Evolutionary conservation across 2,329 filamentous ascomycete genomes (phyloP), one percentile per base, ranked within the genome.

Genomic region (Trichoderma afroharzianum): DNA sequence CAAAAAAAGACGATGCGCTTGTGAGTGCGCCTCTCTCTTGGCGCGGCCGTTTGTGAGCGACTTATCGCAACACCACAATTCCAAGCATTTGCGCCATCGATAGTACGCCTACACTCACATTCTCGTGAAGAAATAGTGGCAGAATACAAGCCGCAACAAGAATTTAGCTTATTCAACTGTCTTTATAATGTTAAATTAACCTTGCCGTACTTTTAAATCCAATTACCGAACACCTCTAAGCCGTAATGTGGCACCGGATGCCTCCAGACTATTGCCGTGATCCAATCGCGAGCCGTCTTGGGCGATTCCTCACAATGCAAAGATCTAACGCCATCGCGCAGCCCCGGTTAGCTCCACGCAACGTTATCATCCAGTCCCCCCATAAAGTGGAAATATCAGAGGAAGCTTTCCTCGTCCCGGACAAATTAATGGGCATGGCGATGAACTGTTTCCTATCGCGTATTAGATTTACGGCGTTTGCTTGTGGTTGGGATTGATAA

Each of bases 301-400:
- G 36, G 9, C 7, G 63, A 71, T 71, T 71, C 55, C 63, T 71
- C 70, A 71, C 62, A 55, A 67, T 55, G 50, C 70, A 50, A 58
- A 64, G 33, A 71, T 62, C 63, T 71, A 67, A 67, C 70, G 70
- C 70, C 63, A 71, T 71, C 70, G 62, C 39, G 26, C 39, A 63
- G 61, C 61, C 61, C 61, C 24, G 61, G 36, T 57, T 63, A 57
- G 55, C 43, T 53, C 30, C 63, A 21, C 70, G 47, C 36, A 57
- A 36, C 57, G 32, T 67, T 64, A 64, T 64, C 63, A 9, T 33
- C 26, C 7, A 64, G 30, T 15, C 53, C 28, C 63, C 30, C 63
- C 30, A 36, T 21, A 11, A 18, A 36, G 28, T 55, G 62, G 53
- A 26, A 53, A 58, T 21, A 33, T 33, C 32, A 24, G n/a, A n/a